phyloP scores from a whole-genome alignment of 139 green algal species.

The Nannochloris sp. region DNA sequence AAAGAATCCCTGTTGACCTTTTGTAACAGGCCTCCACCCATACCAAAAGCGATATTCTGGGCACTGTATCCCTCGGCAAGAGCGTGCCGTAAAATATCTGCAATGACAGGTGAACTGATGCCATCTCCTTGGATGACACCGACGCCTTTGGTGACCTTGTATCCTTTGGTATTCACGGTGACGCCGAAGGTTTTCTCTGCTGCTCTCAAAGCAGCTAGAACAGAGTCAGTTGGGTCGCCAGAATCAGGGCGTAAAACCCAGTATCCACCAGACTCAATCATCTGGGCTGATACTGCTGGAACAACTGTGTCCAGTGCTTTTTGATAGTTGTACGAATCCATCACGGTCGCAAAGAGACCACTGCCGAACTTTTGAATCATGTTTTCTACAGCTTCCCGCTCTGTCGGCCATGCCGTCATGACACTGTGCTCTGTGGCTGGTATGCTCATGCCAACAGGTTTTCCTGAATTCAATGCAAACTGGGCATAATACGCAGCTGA shows the following conservation, averaged over 20 bases:
- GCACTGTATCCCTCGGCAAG: constrained; percentile 61
- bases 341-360: constrained; percentile 72
- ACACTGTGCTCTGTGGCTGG: constrained; percentile 86
- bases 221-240: constrained; percentile 71
- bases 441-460: constrained; percentile 64
- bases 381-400: constrained; percentile 70
- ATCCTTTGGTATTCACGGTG: constrained; percentile 64
- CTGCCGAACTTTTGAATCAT: constrained; percentile 80
- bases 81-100: constrained; percentile 50
- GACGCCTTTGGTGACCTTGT: constrained; percentile 55
- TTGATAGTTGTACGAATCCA: constrained; percentile 85
- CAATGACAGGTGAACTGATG: constrained; percentile 55
- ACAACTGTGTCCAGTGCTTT: constrained; percentile 63
- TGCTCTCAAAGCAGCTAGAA: constrained; percentile 49
- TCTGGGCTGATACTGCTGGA: constrained; percentile 51
- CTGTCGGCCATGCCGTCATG: constrained; percentile 81
- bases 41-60: constrained; percentile 76
- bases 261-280: constrained; percentile 61
- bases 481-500: constrained; percentile 79
- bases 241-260: constrained; percentile 81
- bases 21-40: constrained; percentile 87
- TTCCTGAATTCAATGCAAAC: constrained; percentile 76
- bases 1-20: constrained; percentile 85
- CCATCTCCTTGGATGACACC: constrained; percentile 85
- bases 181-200: constrained; percentile 45